Conservation (phyloP, 1,139 yeast genomes). For the Magnusiomyces tetraspermus region DNA sequence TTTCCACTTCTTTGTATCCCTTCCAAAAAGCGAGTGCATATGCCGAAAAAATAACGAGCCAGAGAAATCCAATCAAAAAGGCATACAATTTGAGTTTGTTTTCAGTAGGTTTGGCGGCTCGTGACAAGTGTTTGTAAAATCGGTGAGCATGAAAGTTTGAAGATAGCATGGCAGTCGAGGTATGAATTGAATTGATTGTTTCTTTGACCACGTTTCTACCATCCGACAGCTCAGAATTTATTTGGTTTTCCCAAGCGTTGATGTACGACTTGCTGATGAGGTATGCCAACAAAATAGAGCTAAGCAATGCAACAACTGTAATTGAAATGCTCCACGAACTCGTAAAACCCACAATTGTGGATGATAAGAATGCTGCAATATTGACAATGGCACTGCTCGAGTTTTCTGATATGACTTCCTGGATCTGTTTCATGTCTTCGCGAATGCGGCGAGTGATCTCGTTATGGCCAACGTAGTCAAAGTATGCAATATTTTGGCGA, state of each 20-base stretch:
- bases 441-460: slow-evolving; percentile 38
- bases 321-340: slow-evolving; percentile 35
- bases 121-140: slow-evolving; percentile 29
- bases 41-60: slow-evolving; percentile 32
- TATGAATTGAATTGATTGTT: slow-evolving; percentile 32
- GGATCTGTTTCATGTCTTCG: slow-evolving; percentile 36
- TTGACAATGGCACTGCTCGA: slow-evolving; percentile 35
- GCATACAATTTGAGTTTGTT: slow-evolving; percentile 23
- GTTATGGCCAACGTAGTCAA: slow-evolving; percentile 38
- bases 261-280: slow-evolving; percentile 27
- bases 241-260: slow-evolving; percentile 6
- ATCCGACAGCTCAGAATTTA: neutral
- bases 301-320: slow-evolving; percentile 32
- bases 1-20: slow-evolving; percentile 34
- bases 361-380: slow-evolving; percentile 34
- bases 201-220: slow-evolving; percentile 19
- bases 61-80: slow-evolving; percentile 30
- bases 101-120: slow-evolving; percentile 2
- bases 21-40: slow-evolving; percentile 39
- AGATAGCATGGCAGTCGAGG: slow-evolving; percentile 37
- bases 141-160: slow-evolving; percentile 32
- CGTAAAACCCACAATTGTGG: slow-evolving; percentile 35
- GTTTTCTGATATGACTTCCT: slow-evolving; percentile 39
- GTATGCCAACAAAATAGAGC: slow-evolving; percentile 27
- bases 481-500: slow-evolving; percentile 38